Base-by-base conservation (phyloP, 306 rosid genomes). In the Quercus agrifolia region DNA sequence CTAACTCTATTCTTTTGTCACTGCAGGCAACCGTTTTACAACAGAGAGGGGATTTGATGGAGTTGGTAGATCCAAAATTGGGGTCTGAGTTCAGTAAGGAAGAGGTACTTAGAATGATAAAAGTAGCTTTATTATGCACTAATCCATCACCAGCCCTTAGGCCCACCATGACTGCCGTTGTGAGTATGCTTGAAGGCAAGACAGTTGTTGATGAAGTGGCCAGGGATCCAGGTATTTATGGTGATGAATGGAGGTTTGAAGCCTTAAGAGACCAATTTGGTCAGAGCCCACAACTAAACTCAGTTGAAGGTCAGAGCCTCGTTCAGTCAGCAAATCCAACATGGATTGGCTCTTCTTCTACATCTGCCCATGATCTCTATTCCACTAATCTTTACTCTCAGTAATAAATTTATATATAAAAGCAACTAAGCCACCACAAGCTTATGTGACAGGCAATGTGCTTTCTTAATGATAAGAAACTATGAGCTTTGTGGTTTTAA, bases 141-240 rank as follows among this genome's bases (percentile, higher is more conserved):
- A 74, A 85, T 72, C 54, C 75, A n/a, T 83, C 92, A 0, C 89
- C 93, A 0, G 87, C 91, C 4, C 75, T 81, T 33, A 77, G 95
- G 67, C 95, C 95, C 31, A 56, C 80, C 12, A 92, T 92, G 91
- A 90, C 92, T 25, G 83, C 83, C 74, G 94, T 86, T 73, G 86
- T 88, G 75, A 88, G 83, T 80, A 92, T 92, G 94, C 92, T 92
- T 14, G 88, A 88, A 85, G 92, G 89, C 56, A 74, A 66, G 78
- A 68, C 52, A 3, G 33, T 17, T 52, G 87, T 89, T 80, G 46
- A 87, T 19, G 88, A 89, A 66, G 51, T 55, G 56, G 70, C 33
- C 49, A 64, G 71, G 7, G 84, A 90, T 15, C 59, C 80, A 7
- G 70, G 78, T 74, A 28, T 44, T 6, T 79, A 70, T 5, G 20